phyloP scores from a whole-genome alignment of 2,329 filamentous ascomycete genomes.

The Colletotrichum zoysiae region DNA sequence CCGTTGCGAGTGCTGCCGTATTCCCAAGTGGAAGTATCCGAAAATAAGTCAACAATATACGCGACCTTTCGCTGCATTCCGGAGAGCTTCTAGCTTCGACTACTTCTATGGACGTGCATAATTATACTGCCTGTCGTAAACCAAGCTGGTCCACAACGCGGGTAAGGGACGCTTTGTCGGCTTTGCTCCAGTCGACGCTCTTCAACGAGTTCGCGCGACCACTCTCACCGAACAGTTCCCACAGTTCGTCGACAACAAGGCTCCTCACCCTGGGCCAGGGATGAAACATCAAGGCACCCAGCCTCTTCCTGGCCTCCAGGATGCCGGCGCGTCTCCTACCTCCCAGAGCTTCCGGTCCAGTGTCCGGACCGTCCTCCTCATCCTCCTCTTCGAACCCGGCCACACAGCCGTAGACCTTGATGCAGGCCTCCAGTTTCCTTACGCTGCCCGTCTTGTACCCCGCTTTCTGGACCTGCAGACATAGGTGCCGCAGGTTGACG shows the following conservation, averaged over 20 bases:
- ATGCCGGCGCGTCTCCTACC: constrained; percentile 58
- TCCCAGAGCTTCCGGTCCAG: constrained; percentile 42
- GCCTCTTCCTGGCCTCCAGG: constrained; percentile 72
- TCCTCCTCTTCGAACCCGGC: constrained; percentile 54
- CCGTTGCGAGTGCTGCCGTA: neutral
- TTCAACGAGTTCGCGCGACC: constrained; percentile 55
- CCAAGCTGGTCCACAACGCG: constrained; percentile 58
- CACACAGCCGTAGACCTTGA: constrained; percentile 83
- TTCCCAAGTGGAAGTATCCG: neutral
- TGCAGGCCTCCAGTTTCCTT: constrained; percentile 82
- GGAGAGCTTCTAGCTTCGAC: neutral
- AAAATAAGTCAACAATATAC: neutral
- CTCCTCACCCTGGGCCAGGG: constrained; percentile 82
- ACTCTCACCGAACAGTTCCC: constrained; percentile 56
- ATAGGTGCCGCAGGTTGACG: constrained; percentile 68
- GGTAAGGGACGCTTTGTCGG: constrained; percentile 61
- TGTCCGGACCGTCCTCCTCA: constrained; percentile 28
- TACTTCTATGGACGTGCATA: neutral
- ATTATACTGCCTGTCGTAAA: constrained; percentile 47
- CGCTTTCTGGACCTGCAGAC: constrained; percentile 79
- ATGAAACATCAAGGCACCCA: constrained; percentile 81
- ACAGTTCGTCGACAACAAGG: constrained; percentile 71
- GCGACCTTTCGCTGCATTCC: neutral
- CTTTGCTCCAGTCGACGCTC: constrained; percentile 69
- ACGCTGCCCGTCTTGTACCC: constrained; percentile 88